Evolutionary conservation across 345 rosid species (phyloP), one percentile per base, ranked within the genome.

Genomic region (Gossypium ekmanianum): DNA sequence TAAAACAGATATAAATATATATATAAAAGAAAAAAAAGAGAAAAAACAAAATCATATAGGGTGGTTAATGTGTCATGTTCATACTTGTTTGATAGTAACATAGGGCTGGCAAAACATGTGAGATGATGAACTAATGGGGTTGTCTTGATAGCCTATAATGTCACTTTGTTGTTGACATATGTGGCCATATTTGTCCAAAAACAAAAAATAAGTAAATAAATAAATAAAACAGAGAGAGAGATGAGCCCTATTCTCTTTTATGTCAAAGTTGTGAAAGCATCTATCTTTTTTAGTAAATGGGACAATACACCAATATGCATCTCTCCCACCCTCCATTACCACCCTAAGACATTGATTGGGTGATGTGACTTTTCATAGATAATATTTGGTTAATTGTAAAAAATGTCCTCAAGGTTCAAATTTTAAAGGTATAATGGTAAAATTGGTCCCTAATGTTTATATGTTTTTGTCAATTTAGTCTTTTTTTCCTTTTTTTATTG

Each of bases 71-170:
- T 39, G 14, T 70, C 68, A 22, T 24, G 56, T 62, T 61, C 50
- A 17, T 14, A 41, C 54, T 67, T 39, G 70, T 55, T 75, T 67
- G 61, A 78, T 78, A 47, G 3, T 47, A 65, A 64, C 11, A 39
- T 76, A 41, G 76, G 72, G 63, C 66, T 50, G 77, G 81, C 81
- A 78, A 41, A 57, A 68, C 84, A 81, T 52, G 79, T 81, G 81
- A 74, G 71, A 41, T 70, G 74, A 59, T 34, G 41, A 34, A 20
- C 74, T 66, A 45, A 52, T 27, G 34, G 70, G 75, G 75, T n/a
- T 72, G 79, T 75, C 56, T 54, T 72, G 41, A 71, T 71, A 47
- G 58, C 17, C 68, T 62, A 61, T 27, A 27, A 54, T 61, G 76
- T 65, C 34, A 47, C 7, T 34, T 34, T 34, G 41, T 34, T 34